phyloP scores from a whole-genome alignment of 2,329 filamentous ascomycete genomes.

The Xylaria sp. region DNA sequence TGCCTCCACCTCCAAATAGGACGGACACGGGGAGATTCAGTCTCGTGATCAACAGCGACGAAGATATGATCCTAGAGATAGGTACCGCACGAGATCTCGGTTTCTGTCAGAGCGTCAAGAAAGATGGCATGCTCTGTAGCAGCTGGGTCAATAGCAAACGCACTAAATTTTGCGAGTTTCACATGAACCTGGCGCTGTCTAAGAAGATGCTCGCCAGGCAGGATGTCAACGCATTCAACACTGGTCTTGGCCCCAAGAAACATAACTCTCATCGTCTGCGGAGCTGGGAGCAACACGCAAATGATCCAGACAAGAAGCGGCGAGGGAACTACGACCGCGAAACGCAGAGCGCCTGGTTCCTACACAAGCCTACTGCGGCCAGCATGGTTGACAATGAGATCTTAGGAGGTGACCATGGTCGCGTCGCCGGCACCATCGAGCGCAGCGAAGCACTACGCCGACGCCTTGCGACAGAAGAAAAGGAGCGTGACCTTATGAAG shows the following conservation, averaged over 20 bases:
- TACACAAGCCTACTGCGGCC: slow-evolving; percentile 64
- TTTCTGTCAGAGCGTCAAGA: slow-evolving; percentile 86
- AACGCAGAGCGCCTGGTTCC: slow-evolving; percentile 67
- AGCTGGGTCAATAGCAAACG: slow-evolving; percentile 89
- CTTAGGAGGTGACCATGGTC: slow-evolving; percentile 47
- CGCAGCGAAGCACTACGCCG: slow-evolving; percentile 73
- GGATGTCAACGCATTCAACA: slow-evolving; percentile 49
- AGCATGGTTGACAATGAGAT: slow-evolving; percentile 72
- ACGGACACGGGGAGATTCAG: slow-evolving; percentile 86
- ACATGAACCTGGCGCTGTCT: slow-evolving; percentile 82
- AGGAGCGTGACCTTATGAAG: slow-evolving; percentile 76
- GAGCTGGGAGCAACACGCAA: slow-evolving; percentile 40
- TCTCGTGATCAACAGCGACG: slow-evolving; percentile 83
- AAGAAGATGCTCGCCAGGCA: slow-evolving; percentile 61
- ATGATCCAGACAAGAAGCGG: slow-evolving; percentile 50
- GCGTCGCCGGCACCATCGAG: slow-evolving; percentile 67
- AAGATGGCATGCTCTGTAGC: slow-evolving; percentile 82
- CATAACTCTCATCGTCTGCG: slow-evolving; percentile 48
- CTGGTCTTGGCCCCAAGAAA: slow-evolving; percentile 59
- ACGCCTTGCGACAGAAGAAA: slow-evolving; percentile 72
- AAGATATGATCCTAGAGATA: slow-evolving; percentile 90
- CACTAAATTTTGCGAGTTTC: slow-evolving; percentile 92
- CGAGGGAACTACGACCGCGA: slow-evolving; percentile 65
- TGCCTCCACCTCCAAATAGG: slow-evolving; percentile 82
- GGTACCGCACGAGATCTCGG: slow-evolving; percentile 86